Evolutionary conservation across 2,329 filamentous ascomycete species (phyloP).

Genomic region (Alternaria ventricosa): DNA sequence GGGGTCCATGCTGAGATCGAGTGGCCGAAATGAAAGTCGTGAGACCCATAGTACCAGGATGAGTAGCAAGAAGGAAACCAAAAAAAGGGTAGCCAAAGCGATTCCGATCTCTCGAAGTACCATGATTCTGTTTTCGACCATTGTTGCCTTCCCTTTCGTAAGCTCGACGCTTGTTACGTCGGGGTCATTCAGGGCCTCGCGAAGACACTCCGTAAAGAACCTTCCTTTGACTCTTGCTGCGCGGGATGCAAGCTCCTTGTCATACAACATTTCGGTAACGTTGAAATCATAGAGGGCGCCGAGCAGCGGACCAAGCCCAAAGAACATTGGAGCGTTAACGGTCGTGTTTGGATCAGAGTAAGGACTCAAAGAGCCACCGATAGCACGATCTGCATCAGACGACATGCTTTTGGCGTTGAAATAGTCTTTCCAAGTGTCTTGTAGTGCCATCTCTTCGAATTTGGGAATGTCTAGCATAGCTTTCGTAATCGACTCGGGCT

Average conservation of each 20-base stretch:
- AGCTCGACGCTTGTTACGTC: background rate
- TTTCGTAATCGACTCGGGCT: background rate
- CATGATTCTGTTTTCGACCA: conserved; percentile 19
- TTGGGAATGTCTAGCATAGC: background rate
- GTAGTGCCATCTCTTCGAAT: background rate
- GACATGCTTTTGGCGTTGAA: background rate
- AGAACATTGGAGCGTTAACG: background rate
- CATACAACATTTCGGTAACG: background rate
- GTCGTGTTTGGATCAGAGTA: background rate
- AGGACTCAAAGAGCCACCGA: background rate
- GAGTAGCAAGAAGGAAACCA: conserved; percentile 14
- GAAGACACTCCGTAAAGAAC: conserved; percentile 22
- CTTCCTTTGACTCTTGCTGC: conserved; percentile 24
- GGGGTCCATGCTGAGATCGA: conserved; percentile 23
- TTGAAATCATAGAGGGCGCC: conserved; percentile 13
- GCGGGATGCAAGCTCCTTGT: background rate
- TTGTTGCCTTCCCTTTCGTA: conserved; percentile 3
- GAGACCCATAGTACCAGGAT: conserved; percentile 15
- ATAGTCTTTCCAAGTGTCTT: background rate
- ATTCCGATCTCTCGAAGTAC: conserved; percentile 22
- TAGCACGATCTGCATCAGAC: background rate
- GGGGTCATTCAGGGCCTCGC: conserved; percentile 11
- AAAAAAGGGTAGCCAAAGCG: conserved; percentile 19
- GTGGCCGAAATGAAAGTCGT: conserved; percentile 16
- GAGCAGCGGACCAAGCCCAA: conserved; percentile 18